Conservation (phyloP, 1,139 yeast genomes). For the Geotrichum klebahnii region DNA sequence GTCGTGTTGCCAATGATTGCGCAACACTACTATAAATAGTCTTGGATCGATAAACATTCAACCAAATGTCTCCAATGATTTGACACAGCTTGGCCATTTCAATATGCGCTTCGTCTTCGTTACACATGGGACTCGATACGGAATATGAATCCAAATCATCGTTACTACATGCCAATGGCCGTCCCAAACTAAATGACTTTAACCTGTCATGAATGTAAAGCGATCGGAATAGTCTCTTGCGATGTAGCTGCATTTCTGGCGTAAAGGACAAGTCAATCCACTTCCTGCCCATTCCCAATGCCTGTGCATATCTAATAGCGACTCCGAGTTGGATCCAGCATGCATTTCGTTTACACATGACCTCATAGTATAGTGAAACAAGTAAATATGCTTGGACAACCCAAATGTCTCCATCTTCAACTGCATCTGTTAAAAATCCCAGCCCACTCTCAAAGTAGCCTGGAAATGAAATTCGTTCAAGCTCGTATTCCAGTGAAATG, state of each 20-base stretch:
- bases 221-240: constrained; percentile 44
- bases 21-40: constrained; percentile 14
- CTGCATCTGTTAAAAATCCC: constrained; percentile 34
- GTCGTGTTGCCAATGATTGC: constrained; percentile 12
- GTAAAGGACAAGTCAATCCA: constrained; percentile 35
- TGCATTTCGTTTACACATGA: constrained; percentile 41
- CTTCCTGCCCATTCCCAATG: constrained; percentile 31
- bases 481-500: constrained; percentile 7
- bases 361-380: constrained; percentile 42
- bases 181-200: constrained; percentile 43
- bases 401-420: constrained; percentile 45
- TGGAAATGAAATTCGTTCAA: not conserved
- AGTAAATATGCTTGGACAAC: constrained; percentile 45
- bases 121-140: constrained; percentile 18
- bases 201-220: constrained; percentile 44
- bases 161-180: constrained; percentile 44
- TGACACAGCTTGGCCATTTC: constrained; percentile 18
- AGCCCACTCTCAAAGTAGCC: constrained; percentile 41
- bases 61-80: constrained; percentile 19
- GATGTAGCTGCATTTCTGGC: constrained; percentile 31
- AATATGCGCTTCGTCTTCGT: constrained; percentile 25
- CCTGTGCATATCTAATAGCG: constrained; percentile 37
- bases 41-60: constrained; percentile 16
- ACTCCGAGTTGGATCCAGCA: constrained; percentile 44
- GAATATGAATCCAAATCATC: constrained; percentile 45